Base-by-base conservation (phyloP, 75 land plant genomes). In the Picea sitchensis region DNA sequence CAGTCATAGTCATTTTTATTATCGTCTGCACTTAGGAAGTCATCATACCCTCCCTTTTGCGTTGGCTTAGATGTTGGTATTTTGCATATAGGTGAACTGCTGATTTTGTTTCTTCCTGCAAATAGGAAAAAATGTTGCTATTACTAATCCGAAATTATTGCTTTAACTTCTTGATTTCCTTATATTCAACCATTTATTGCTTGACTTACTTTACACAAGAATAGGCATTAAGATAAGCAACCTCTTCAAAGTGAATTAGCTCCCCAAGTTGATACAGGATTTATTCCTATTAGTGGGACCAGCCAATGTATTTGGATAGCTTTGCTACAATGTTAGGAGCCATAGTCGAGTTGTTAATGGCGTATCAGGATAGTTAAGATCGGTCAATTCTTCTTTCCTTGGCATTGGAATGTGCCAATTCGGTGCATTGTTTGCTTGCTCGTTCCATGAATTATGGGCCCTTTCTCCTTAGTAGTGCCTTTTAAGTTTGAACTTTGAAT, bases 1-100 rank as follows among this genome's bases (percentile, higher is more conserved):
- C 93, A 91, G 64, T 89, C 87, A 78, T 89, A 89, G 76, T 91
- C 93, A 73, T 81, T 83, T 74, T 83, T 87, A 5, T 83, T 89
- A 54, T 58, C 82, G 75, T 89, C 91, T 32, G 89, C 88, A 77
- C 83, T 87, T 12, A 92, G 84, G 32, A 92, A 85, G 18, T 89
- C 87, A 76, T 85, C 91, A 14, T 79, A 34, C 1, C 79, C 88
- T 63, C 83, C 86, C 59, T 80, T 88, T 8, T 77, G 80, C 31
- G 77, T 38, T 2, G 86, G 80, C 23, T 44, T 36, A 32, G 85
- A 73, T 64, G 86, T 59, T 14, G 83, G 62, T 60, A 90, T 81
- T 56, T 89, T 89, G 78, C 82, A 87, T 14, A 85, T 78, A 38
- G 88, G 87, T 44, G 88, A 86, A 62, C 67, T 86, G 20, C 88